Evolutionary conservation across 2,329 filamentous ascomycete species (phyloP), one percentile per base, ranked within the genome.

Genomic region (Setomelanomma holmii): DNA sequence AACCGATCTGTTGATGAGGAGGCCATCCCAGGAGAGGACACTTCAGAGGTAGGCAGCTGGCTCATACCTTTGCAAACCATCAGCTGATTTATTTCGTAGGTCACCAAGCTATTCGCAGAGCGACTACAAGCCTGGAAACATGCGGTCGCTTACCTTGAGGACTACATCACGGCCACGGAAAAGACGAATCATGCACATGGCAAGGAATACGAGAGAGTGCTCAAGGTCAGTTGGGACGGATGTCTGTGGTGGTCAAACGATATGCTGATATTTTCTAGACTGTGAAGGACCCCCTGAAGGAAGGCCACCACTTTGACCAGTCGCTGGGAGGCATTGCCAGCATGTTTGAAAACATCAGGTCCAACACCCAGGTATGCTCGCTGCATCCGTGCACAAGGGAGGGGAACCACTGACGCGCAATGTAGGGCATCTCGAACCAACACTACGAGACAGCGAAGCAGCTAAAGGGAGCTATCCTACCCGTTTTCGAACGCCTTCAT

Each of bases 61-160:
- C 34, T 11, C 14, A 14, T 7, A 10, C 4, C 16, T 6, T 16
- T 17, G 11, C 16, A n/a, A 30, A 30, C 5, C 10, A 17, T 4
- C 34, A 16, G 34, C 34, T 36, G 34, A 63, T 12, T 40, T 40
- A 4, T 6, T n/a, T 1, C 1, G 1, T 10, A 49, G 52, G 64
- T 76, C 35, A 80, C 79, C 39, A 80, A 76, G 71, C 83, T 98
- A 43, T 88, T 99, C 59, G 83, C 88, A 49, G 91, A 98, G 80
- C 87, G 95, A 60, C 82, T 99, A 55, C 89, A 90, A 68, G 95
- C 95, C 40, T 99, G 92, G 92, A 98, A 97, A 75, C 93, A 98
- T 75, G 91, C 93, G 55, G 90, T 92, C 57, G 90, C 83, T 50
- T 93, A 96, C 71, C 83, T 99, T 41, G 92, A 98, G 76, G 91